phyloP scores from a whole-genome alignment of 108 stramenopile genomes.

The Stephanodiscus minutulus region DNA sequence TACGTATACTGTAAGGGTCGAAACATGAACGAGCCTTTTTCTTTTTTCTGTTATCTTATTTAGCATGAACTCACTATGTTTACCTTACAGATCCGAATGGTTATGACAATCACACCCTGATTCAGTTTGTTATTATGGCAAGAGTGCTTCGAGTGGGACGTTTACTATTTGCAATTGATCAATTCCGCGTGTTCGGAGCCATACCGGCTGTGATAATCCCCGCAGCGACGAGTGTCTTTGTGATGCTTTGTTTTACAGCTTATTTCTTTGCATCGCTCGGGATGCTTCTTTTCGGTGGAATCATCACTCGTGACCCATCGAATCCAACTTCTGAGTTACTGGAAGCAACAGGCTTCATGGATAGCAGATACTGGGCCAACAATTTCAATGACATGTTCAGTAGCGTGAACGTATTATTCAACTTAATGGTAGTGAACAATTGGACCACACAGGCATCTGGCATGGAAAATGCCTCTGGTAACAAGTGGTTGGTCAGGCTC shows the following conservation, averaged over 20 bases:
- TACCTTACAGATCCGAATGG: slow-evolving; percentile 54
- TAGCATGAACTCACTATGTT: background rate
- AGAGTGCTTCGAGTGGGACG: slow-evolving; percentile 73
- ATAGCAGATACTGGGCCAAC: slow-evolving; percentile 74
- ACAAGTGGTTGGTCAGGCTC: slow-evolving; percentile 51
- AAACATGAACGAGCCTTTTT: background rate
- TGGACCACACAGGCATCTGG: slow-evolving; percentile 63
- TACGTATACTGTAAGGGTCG: slow-evolving; percentile 62
- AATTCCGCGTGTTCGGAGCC: slow-evolving; percentile 61
- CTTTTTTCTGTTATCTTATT: background rate
- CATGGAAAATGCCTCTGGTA: slow-evolving; percentile 44
- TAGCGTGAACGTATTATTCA: slow-evolving; percentile 80
- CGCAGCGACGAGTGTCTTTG: slow-evolving; percentile 50
- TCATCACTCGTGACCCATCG: slow-evolving; percentile 67
- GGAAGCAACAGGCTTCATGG: slow-evolving; percentile 65
- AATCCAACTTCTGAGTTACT: slow-evolving; percentile 55
- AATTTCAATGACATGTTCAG: slow-evolving; percentile 86
- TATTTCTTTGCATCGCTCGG: slow-evolving; percentile 74
- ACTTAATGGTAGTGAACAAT: slow-evolving; percentile 81
- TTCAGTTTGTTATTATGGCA: slow-evolving; percentile 77
- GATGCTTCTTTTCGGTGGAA: slow-evolving; percentile 68
- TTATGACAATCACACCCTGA: slow-evolving; percentile 58
- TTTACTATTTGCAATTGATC: slow-evolving; percentile 53
- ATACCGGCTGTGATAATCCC: slow-evolving; percentile 63
- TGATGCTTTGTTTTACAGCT: slow-evolving; percentile 57